These are phyloP conservation scores for Tilletia setariae DNA, from an alignment of 1,284 basidiomycete genomes.

Conservation along the genomic window DNA sequence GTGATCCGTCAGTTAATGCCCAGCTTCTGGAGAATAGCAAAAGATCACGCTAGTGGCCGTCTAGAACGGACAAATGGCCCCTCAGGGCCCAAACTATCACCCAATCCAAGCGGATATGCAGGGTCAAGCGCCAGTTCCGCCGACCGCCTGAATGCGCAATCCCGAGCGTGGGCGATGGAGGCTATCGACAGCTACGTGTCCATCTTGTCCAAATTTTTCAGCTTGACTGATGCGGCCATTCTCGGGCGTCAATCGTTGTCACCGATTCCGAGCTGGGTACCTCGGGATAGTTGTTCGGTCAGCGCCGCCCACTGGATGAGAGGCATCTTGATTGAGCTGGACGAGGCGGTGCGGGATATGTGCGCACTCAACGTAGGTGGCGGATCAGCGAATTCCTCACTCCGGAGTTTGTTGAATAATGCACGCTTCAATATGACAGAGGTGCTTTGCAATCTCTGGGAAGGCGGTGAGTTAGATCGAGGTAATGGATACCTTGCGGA, in stretches of 20 bases:
- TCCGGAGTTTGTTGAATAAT: constrained; percentile 74
- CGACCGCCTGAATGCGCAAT: constrained; percentile 74
- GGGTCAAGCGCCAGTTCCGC: not conserved
- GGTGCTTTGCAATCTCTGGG: constrained; percentile 74
- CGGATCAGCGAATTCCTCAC: constrained; percentile 19
- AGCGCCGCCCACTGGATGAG: constrained; percentile 77
- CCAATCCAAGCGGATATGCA: not conserved
- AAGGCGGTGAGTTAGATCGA: constrained; percentile 64
- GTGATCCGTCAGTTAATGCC: constrained; percentile 66
- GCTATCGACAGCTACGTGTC: constrained; percentile 83
- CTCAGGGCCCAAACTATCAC: not conserved
- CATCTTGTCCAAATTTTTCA: constrained; percentile 83
- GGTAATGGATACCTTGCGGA: no score
- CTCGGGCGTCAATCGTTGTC: constrained; percentile 60
- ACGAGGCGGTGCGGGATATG: constrained; percentile 80
- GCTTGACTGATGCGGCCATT: constrained; percentile 68
- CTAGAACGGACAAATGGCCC: not conserved
- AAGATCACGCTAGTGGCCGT: constrained; percentile 80
- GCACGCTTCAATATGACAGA: constrained; percentile 84
- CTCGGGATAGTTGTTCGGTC: constrained; percentile 73
- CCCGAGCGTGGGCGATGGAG: constrained; percentile 83
- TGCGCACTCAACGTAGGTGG: constrained; percentile 71
- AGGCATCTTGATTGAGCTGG: constrained; percentile 75
- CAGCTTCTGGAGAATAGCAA: constrained; percentile 89
- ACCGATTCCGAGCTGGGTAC: constrained; percentile 67